A percentile compares a stretch with the other conserved stretches of the same genome.
Evolutionary conservation across 208 protist species (phyloP).

Genomic region (Wallacemonas collosoma): DNA sequence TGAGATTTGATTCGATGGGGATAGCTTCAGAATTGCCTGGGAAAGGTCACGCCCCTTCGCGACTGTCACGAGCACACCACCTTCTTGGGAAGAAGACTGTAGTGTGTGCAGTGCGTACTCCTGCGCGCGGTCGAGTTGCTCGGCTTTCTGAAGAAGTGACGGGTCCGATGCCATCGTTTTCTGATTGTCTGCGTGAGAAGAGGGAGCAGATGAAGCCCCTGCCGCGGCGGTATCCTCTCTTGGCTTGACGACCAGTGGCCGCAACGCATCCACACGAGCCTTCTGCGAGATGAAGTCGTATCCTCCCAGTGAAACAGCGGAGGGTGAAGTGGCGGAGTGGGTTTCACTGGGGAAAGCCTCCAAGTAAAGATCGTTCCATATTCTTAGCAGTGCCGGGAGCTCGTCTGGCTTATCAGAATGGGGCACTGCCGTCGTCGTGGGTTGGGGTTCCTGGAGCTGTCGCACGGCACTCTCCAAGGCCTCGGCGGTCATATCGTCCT

Average conservation of each 20-base stretch:
- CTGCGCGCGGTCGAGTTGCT: slow-evolving; percentile 9
- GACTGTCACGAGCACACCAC: neutral
- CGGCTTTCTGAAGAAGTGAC: neutral
- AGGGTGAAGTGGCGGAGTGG: neutral
- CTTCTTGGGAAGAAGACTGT: neutral
- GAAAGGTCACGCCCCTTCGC: neutral
- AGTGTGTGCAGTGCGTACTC: slow-evolving; percentile 12
- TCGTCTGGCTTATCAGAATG: neutral
- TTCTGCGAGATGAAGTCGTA: neutral
- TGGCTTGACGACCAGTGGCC: neutral
- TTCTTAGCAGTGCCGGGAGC: neutral
- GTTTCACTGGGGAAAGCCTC: neutral
- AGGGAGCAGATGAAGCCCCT: neutral
- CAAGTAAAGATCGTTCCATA: neutral
- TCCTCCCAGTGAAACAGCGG: too few species aligned
- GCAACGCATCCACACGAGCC: neutral
- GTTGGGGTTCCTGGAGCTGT: neutral
- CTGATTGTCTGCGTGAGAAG: neutral
- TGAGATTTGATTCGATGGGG: slow-evolving; percentile 6
- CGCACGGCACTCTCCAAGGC: slow-evolving; percentile 12
- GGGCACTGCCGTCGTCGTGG: too few species aligned
- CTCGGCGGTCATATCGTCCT: slow-evolving; percentile 8
- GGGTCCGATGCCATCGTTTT: neutral
- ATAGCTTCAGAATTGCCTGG: neutral
- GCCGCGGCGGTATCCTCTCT: neutral